These are phyloP conservation scores for Penicillium sclerotiorum DNA, from an alignment of 2,329 filamentous ascomycete species.

Conservation along the genomic window DNA sequence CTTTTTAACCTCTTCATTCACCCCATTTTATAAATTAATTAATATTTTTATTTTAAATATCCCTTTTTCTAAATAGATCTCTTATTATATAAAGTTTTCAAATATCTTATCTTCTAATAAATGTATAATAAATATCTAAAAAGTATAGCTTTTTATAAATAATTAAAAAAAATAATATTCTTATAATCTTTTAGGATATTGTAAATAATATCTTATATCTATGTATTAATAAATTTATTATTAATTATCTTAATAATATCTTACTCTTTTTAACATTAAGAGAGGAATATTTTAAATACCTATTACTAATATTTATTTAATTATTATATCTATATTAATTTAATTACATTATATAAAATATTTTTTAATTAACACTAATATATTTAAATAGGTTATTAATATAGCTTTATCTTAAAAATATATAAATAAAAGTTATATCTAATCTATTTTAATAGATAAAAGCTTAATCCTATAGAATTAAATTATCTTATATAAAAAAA, in stretches of 20 bases:
- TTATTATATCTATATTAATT: too few species aligned
- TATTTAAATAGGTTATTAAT: not conserved
- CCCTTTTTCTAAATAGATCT: too few species aligned
- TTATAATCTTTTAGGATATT: not conserved
- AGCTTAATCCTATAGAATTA: not conserved
- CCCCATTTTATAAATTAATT: too few species aligned
- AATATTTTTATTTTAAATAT: too few species aligned
- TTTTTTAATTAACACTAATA: constrained; percentile 3
- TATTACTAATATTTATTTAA: not conserved
- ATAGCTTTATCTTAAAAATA: not conserved
- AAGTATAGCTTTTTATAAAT: too few species aligned
- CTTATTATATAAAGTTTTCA: too few species aligned
- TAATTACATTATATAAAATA: not conserved
- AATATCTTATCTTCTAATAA: too few species aligned
- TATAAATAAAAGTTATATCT: not conserved
- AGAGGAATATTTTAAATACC: not conserved
- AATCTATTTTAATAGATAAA: not conserved
- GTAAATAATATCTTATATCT: not conserved
- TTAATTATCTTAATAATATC: not conserved
- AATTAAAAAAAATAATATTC: not conserved
- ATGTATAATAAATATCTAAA: too few species aligned
- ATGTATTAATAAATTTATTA: not conserved
- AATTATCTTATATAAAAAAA: not conserved
- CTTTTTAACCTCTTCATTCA: too few species aligned
- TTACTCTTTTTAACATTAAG: not conserved